A percentile compares a stretch with the other conserved stretches of the same genome.
Conservation (phyloP, 768 basidiomycete species). For the Sistotremastrum suecicum region DNA sequence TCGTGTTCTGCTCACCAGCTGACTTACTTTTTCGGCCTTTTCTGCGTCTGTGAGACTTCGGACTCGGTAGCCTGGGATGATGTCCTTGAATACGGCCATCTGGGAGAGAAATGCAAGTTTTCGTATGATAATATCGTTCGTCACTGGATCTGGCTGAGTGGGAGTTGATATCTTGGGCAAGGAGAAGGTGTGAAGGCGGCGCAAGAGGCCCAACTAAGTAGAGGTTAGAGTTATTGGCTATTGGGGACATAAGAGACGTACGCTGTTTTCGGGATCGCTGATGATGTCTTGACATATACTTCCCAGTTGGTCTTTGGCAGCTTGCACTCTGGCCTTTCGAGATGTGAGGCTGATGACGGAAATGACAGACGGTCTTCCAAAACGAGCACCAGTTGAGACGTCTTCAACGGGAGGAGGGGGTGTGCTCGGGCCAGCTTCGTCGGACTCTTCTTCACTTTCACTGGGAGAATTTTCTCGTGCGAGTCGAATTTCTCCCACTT, state of each 20-base stretch:
- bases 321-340: slow-evolving; percentile 49
- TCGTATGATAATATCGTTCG: slow-evolving; percentile 71
- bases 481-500: slow-evolving; percentile 25
- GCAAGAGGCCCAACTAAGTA: slow-evolving; percentile 68
- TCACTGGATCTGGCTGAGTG: slow-evolving; percentile 52
- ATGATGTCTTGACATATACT: slow-evolving; percentile 87
- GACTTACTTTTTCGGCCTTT: slow-evolving; percentile 85
- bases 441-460: slow-evolving; percentile 4
- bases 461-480: not conserved
- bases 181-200: slow-evolving; percentile 84
- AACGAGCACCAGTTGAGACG: slow-evolving; percentile 70
- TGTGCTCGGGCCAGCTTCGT: slow-evolving; percentile 6
- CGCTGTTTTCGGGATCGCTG: slow-evolving; percentile 89
- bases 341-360: slow-evolving; percentile 57
- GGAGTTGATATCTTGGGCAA: slow-evolving; percentile 57
- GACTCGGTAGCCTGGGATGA: slow-evolving; percentile 93
- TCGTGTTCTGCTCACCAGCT: slow-evolving; percentile 76
- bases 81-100: slow-evolving; percentile 88
- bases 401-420: slow-evolving; percentile 37
- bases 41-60: slow-evolving; percentile 83
- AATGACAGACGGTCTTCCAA: slow-evolving; percentile 70
- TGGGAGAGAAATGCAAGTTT: slow-evolving; percentile 83
- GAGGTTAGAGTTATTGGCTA: slow-evolving; percentile 3
- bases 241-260: slow-evolving; percentile 23
- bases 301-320: slow-evolving; percentile 90